Evolutionary conservation across 345 rosid genomes (phyloP).

Genomic region (Linum usitatissimum): DNA sequence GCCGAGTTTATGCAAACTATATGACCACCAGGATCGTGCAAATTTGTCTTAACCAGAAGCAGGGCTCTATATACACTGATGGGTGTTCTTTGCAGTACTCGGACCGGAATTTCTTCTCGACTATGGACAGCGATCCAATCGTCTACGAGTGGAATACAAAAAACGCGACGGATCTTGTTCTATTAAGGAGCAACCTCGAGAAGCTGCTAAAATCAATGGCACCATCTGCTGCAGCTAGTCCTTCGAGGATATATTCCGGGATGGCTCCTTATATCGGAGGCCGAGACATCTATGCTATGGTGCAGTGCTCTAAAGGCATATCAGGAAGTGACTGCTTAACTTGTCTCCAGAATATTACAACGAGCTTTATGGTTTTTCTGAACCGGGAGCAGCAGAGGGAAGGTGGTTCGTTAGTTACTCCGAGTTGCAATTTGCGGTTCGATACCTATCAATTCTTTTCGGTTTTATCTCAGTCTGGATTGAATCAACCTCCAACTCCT

Average conservation of each 20-base stretch:
- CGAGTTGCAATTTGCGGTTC: background rate
- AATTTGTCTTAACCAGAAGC: constrained; percentile 39
- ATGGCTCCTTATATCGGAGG: too few species aligned
- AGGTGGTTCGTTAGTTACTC: background rate
- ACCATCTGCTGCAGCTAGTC: background rate
- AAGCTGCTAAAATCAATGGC: background rate
- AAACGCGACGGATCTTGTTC: background rate
- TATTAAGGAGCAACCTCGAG: background rate
- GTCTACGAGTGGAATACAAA: constrained; percentile 24
- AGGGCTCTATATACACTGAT: constrained; percentile 45
- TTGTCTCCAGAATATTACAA: background rate
- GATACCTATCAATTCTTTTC: background rate
- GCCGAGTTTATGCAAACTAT: constrained; percentile 31
- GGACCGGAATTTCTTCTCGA: constrained; percentile 36
- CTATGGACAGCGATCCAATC: constrained; percentile 30
- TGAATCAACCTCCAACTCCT: background rate
- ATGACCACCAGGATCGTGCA: constrained; percentile 36
- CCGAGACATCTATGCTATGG: background rate
- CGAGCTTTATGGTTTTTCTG: background rate
- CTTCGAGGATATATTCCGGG: background rate
- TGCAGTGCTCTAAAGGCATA: background rate
- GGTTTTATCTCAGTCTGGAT: background rate
- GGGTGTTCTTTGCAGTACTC: constrained; percentile 58
- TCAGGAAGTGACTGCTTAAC: background rate
- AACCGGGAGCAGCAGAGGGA: background rate